phyloP scores from a whole-genome alignment of 2,329 filamentous ascomycete species.

The Amphichorda felina region DNA sequence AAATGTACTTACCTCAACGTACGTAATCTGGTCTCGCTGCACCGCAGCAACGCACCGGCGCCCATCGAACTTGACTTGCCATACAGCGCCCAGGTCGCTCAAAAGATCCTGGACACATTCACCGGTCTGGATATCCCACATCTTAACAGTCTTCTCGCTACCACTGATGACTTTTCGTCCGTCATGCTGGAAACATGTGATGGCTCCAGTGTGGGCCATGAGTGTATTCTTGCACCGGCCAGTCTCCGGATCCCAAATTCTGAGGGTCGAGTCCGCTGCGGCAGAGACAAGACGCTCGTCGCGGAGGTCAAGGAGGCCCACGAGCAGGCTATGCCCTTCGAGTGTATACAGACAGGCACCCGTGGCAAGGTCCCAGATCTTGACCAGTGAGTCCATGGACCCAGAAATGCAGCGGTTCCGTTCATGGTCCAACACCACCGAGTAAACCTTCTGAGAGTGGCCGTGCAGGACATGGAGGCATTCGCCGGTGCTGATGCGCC shows the following conservation, averaged over 20 bases:
- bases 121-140: constrained; percentile 93
- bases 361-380: constrained; percentile 90
- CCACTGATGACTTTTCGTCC: constrained; percentile 93
- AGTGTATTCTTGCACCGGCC: constrained; percentile 84
- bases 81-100: constrained; percentile 90
- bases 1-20: constrained; percentile 67
- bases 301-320: constrained; percentile 81
- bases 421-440: constrained; percentile 83
- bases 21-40: constrained; percentile 83
- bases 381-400: constrained; percentile 96
- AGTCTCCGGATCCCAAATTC: constrained; percentile 93
- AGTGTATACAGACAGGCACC: constrained; percentile 79
- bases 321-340: constrained; percentile 84
- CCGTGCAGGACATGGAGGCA: constrained; percentile 73
- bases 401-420: constrained; percentile 94
- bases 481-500: constrained; percentile 94
- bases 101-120: constrained; percentile 88
- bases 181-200: constrained; percentile 98
- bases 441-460: constrained; percentile 90
- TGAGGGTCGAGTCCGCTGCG: constrained; percentile 85
- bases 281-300: constrained; percentile 88
- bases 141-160: constrained; percentile 90
- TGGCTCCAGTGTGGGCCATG: constrained; percentile 89
- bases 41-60: constrained; percentile 92
- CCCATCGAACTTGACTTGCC: constrained; percentile 98